Evolutionary conservation across 495 filamentous ascomycete species (phyloP), one percentile per base, ranked within the genome.

Genomic region (Letharia columbiana): DNA sequence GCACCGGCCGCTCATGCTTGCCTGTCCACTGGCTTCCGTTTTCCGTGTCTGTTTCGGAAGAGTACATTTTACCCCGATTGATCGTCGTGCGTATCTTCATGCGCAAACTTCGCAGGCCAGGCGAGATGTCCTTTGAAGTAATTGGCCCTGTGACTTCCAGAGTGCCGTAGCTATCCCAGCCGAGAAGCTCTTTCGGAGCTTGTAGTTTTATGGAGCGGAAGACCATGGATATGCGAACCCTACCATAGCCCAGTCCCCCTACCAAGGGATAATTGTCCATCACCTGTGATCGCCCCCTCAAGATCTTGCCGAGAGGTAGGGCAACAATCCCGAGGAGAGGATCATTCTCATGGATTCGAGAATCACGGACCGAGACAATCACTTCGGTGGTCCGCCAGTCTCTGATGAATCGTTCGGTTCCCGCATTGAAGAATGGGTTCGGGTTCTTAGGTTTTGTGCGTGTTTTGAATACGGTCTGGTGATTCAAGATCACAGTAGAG

Each of bases 381-480:
- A 90, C 75, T 69, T 89, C 86, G 28, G 84, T 78, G n/a, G 76
- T 81, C 18, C 75, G 76, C 81, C 84, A 89, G 72, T 91, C 84
- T n/a, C 83, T 77, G 47, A 90, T 78, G 54, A 89, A 87, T 4
- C 86, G 79, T 69, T 91, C 88, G 0, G 83, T 87, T n/a, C 85
- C 86, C 1, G 88, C 88, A 68, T 90, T 91, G 80, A 89, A 90
- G 73, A 90, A 91, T 1, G 88, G 88, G 65, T 87, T 89, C 2
- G 84, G 80, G 64, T 87, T 90, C 77, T 89, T 90, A 7, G 88
- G 88, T 70, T 91, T 91, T 9, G 88, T 88, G 15, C 88, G 75
- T 0, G 88, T 89, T 64, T 79, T 83, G 73, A 86, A 91, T 39
- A 89, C 79, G 68, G 88, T 89, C 58, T 81, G 79, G 65, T 90